These are phyloP conservation scores for Kalanchoe fedtschenkoi DNA, from an alignment of 164 flowering plant genomes.

Conservation along the genomic window DNA sequence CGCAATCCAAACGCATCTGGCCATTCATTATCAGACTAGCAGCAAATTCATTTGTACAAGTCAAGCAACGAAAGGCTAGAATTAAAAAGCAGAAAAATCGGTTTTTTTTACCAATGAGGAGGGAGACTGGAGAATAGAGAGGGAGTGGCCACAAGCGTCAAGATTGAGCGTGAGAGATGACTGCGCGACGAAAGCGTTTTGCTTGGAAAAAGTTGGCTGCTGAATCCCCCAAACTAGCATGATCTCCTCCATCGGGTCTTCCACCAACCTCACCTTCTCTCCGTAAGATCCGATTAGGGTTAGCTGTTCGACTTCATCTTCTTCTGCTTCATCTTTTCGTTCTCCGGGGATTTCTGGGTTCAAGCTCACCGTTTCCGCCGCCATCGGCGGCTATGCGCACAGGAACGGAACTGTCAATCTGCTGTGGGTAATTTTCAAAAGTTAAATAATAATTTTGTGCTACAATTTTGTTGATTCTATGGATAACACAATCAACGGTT, in stretches of 20 bases:
- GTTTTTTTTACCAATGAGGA: slow-evolving; percentile 45
- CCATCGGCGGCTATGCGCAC: background rate
- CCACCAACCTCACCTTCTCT: slow-evolving; percentile 32
- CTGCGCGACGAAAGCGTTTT: slow-evolving; percentile 67
- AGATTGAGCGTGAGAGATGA: slow-evolving; percentile 55
- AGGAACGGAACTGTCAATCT: background rate
- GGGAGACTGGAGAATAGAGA: slow-evolving; percentile 75
- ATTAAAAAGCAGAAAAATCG: background rate
- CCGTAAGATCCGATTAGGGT: slow-evolving; percentile 36
- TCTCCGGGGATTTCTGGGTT: background rate
- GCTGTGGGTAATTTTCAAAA: background rate
- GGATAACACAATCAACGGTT: too few relatives aligned
- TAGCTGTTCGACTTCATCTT: slow-evolving; percentile 15
- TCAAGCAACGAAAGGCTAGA: background rate
- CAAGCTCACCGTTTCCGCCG: background rate
- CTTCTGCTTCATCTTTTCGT: slow-evolving; percentile 12
- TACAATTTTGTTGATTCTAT: too few relatives aligned
- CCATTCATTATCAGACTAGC: background rate
- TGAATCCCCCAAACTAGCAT: slow-evolving; percentile 79
- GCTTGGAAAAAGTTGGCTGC: slow-evolving; percentile 56
- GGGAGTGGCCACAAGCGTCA: slow-evolving; percentile 75
- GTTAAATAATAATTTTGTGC: too few relatives aligned
- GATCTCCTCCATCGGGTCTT: slow-evolving; percentile 56
- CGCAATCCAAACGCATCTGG: background rate
- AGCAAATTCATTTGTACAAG: background rate